Evolutionary conservation across 768 basidiomycete species (phyloP), one percentile per base, ranked within the genome.

Genomic region (Rubroboletus satanas): DNA sequence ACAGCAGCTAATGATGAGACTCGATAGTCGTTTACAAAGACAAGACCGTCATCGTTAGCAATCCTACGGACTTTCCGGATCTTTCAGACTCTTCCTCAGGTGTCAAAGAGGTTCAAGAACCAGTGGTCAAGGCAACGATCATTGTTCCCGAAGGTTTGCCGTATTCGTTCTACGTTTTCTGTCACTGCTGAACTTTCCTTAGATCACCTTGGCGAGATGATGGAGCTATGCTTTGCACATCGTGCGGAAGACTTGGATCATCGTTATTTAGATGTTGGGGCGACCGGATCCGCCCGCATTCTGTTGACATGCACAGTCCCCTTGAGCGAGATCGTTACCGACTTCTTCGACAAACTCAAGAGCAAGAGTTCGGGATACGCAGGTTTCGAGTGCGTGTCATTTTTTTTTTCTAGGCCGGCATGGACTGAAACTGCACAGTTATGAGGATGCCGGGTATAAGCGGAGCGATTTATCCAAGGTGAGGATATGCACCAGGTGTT

Each of bases 181-280:
- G 26, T 35, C 11, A 23, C 2, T 5, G 33, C 33, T 54, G 33
- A 8, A 47, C 2, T 44, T 49, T 57, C 46, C 45, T 29, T 61
- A 93, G 93, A 92, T 58, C 95, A 93, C 67, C 85, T 97, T 33
- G 96, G 96, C 8, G 88, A 89, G 43, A 94, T 99, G 88, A 95
- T 98, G 88, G 89, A 91, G 38, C 80, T 98, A 1, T 97, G 94
- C 67, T 90, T 84, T 68, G 77, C 81, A 5, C 92, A 90, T 66
- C 84, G 97, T 45, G 96, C 87, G 2, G 83, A 87, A 52, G 83
- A 91, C 45, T 71, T 96, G 49, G 88, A 94, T 37, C 88, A 95
- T 72, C 81, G 81, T 32, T 93, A 95, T 66, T 77, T 98, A 18
- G 93, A 96, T 50, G 69, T 73, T n/a, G 70, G 73, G 21, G 49